Base-by-base conservation (phyloP, 2,329 filamentous ascomycete genomes). In the Zelopaecilomyces penicillatus region DNA sequence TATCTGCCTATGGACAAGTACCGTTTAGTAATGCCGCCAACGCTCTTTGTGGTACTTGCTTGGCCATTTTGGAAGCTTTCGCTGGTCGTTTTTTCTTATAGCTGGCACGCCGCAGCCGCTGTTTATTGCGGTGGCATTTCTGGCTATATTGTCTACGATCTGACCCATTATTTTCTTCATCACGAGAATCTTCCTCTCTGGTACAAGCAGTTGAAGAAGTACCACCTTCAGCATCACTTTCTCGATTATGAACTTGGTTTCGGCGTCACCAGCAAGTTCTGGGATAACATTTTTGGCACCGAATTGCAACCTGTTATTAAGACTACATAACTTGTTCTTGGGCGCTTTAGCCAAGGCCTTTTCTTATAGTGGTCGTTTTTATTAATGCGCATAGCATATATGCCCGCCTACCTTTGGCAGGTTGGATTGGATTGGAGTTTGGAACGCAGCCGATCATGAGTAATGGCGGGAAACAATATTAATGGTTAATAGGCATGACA, bases 1-100 rank as follows among this genome's bases (percentile, higher is more conserved):
- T 98, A 97, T 66, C 78, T 98, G 4, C 93, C 93, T n/a, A 97
- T 98, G 93, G 93, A 98, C 70, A 91, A 84, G 61, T 91, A 95
- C 58, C 83, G 93, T 49, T 82, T 98, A 7, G 93, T 98, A 52
- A 97, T 98, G 93, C 93, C 93, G 1, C 93, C 93, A 0, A 79
- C 87, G 0, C 74, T 98, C 4, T 97, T 98, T 61, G 50, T 91
- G 27, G 75, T 78, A 9, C 81, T 98, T 19, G 91, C 91, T 5
- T 75, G 78, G 0, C 93, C 93, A 0, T 97, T 97, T 71, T 98
- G 87, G 84, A 87, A 87, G 64, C 72, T 98, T 41, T 87, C 93
- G 0, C 91, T 96, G 55, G 55, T 74, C 2, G 60, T 97, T 44
- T 88, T 98, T 64, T 85, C 70, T 63, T 90, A 82, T 68, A 79